Base-by-base conservation (phyloP, 2,329 filamentous ascomycete species). In the Epichloe aotearoae region DNA sequence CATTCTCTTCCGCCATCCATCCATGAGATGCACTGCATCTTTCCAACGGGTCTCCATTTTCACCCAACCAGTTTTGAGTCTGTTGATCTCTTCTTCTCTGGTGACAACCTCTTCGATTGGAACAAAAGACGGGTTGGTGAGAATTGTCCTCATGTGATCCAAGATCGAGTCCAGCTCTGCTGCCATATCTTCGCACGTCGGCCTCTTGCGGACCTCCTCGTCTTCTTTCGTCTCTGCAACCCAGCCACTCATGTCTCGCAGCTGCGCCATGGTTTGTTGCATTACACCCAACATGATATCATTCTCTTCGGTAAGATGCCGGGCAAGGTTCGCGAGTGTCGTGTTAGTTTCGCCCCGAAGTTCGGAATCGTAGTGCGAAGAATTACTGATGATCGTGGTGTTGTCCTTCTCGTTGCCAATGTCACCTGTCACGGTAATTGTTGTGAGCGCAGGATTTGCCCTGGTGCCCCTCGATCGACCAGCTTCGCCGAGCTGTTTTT, bases 101-200 rank as follows among this genome's bases (percentile, higher is more conserved):
- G 89, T 70, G 61, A 94, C 84, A 2, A 98, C 88, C 65, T 97
- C 93, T 60, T 97, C 93, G 20, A 97, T 80, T 0, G 91, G 87
- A 14, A 96, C 93, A 64, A 97, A 98, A 2, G 90, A 95, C 1
- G 93, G 93, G 61, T 97, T 97, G 8, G 89, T 96, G 43, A 98
- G 74, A 38, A 98, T 79, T 2, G 78, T 84, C 56, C 86, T 80
- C 56, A 98, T 77, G 62, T 95, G 88, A 36, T 86, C 81, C 53
- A 97, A 74, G 10, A 95, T 82, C 6, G 73, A 73, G 49, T 90
- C 83, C 68, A 96, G 80, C 56, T 94, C 86, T 8, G 69, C 63
- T 1, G 84, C 80, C 54, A 97, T 76, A 43, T 90, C 85, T 58
- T 88, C 72, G 43, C 72, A 72, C 44, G 64, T 67, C 33, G 67